Evolutionary conservation across 345 rosid genomes (phyloP), one percentile per base, ranked within the genome.

Genomic region (Eucalyptus camaldulensis): DNA sequence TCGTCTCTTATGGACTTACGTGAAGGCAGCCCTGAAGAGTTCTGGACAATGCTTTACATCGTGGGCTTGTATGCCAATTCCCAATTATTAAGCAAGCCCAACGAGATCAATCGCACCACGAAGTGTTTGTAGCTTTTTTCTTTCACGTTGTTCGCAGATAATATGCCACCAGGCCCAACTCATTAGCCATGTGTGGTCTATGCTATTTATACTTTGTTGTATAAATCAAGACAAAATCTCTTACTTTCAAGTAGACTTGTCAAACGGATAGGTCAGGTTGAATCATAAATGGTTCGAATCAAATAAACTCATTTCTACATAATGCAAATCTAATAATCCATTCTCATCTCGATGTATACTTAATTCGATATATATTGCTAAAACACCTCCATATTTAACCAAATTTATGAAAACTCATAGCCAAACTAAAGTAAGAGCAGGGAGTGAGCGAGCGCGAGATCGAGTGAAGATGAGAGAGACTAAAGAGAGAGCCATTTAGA

Each of bases 221-320:
- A n/a, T 65, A 65, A 65, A 65, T 10, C 76, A 65, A 65, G 37
- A 65, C 8, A 65, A 21, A n/a, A 7, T 33, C 40, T n/a, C 17
- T 29, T 62, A 29, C 17, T 62, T 62, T 62, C 3, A 4, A 56
- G 62, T 56, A 56, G 29, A 56, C 62, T 3, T 4, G 3, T 56
- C 29, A 22, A 56, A 56, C 0, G 3, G 6, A 22, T 24, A 24
- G 13, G 29, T 21, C 1, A 0, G 25, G 25, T 53, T 0, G 0
- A 53, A 53, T 53, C 25, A 53, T 24, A 56, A 56, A 56, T 56
- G 62, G 13, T 24, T 56, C 1, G 3, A 56, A 24, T 3, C 3
- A 24, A 24, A 56, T 24, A 56, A 56, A 56, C 29, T 29, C 29
- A 56, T 56, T 56, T 56, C 29, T 56, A 56, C 13, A 22, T 56